These are phyloP conservation scores for Bocquillonia castaneifolia DNA, from an alignment of 441 rosid species.

Conservation along the genomic window DNA sequence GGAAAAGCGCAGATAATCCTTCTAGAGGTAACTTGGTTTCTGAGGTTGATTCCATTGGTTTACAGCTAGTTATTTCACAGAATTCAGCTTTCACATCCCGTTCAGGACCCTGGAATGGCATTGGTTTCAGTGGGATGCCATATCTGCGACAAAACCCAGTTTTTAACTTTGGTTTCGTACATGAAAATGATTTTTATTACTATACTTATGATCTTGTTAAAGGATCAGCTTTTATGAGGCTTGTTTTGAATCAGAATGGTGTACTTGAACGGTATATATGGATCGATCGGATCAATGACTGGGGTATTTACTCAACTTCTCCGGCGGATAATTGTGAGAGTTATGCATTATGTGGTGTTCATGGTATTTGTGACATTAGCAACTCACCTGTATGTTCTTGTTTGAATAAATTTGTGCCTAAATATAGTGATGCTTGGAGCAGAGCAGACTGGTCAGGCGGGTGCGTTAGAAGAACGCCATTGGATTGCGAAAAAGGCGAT, in stretches of 20 bases:
- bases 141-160: not conserved
- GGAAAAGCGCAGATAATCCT: conserved; percentile 24
- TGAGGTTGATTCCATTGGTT: conserved; percentile 2
- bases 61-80: not conserved
- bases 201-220: conserved; percentile 29
- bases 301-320: not conserved
- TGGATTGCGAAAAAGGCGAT: conserved; percentile 16
- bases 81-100: not conserved
- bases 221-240: conserved; percentile 13
- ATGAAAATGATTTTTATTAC: conserved; percentile 35
- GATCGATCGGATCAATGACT: not conserved
- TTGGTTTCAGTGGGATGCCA: conserved; percentile 27
- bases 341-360: conserved; percentile 13
- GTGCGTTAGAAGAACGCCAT: conserved; percentile 4
- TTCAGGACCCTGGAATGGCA: conserved; percentile 14
- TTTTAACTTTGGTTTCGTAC: conserved; percentile 34
- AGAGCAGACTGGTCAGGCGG: conserved; percentile 9
- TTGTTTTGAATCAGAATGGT: conserved; percentile 5
- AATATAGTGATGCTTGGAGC: not conserved
- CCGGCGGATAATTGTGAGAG: not conserved
- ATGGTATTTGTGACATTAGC: conserved; percentile 3
- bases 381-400: conserved; percentile 2
- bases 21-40: conserved; percentile 1
- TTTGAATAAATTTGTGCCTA: conserved; percentile 3
- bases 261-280: not conserved